Conservation (phyloP, 805 yeast genomes). For the Saturnispora diversa region DNA sequence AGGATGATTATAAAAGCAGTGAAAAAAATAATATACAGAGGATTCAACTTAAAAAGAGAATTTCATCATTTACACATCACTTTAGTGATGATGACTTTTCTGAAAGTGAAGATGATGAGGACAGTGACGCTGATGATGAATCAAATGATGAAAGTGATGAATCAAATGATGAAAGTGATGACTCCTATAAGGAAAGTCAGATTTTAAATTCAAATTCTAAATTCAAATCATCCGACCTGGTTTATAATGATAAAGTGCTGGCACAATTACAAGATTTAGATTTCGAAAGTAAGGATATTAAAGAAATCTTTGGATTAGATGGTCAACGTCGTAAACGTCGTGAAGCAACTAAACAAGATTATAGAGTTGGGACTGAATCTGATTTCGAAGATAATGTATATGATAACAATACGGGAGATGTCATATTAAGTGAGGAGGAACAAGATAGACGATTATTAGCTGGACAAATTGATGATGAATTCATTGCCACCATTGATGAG, state of each 20-base stretch:
- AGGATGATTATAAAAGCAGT: too few relatives aligned
- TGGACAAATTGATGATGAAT: constrained; percentile 13
- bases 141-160: not conserved
- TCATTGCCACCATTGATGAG: not conserved
- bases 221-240: not conserved
- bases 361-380: constrained; percentile 60
- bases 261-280: constrained; percentile 14
- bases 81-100: not conserved
- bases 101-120: not conserved
- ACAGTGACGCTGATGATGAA: constrained; percentile 2
- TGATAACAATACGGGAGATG: constrained; percentile 14
- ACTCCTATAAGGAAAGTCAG: too few relatives aligned
- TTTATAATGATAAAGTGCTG: constrained; percentile 5
- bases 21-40: not conserved
- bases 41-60: too few relatives aligned
- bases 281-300: constrained; percentile 15
- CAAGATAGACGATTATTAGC: constrained; percentile 14
- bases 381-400: constrained; percentile 37
- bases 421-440: constrained; percentile 19
- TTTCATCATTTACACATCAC: not conserved
- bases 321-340: constrained; percentile 8
- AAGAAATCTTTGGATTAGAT: constrained; percentile 3
- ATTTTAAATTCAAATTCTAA: not conserved
- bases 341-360: constrained; percentile 46
- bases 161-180: not conserved